These are phyloP conservation scores for Malassezia psittaci DNA, from an alignment of 1,284 basidiomycete genomes.

Conservation along the genomic window DNA sequence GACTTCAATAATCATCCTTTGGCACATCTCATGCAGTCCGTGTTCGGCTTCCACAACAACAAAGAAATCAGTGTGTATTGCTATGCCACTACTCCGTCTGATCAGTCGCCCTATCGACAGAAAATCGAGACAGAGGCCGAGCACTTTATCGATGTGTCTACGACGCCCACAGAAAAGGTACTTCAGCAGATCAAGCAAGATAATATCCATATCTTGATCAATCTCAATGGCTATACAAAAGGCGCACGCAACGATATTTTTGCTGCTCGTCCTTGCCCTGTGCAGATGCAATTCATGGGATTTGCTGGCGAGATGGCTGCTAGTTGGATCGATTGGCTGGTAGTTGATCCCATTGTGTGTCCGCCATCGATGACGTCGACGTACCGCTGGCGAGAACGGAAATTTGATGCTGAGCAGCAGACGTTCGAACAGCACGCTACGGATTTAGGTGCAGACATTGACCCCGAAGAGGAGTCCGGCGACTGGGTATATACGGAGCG, in stretches of 20 bases:
- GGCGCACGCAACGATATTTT: slow-evolving; percentile 59
- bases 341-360: slow-evolving; percentile 55
- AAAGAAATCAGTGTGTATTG: slow-evolving; percentile 53
- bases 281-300: slow-evolving; percentile 56
- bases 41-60: slow-evolving; percentile 55
- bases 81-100: slow-evolving; percentile 56
- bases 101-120: slow-evolving; percentile 54
- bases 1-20: slow-evolving; percentile 60
- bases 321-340: slow-evolving; percentile 59
- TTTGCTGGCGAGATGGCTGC: slow-evolving; percentile 54
- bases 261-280: slow-evolving; percentile 55
- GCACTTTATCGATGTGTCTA: slow-evolving; percentile 55
- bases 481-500: slow-evolving; percentile 55
- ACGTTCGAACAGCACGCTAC: slow-evolving; percentile 22
- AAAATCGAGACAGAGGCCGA: slow-evolving; percentile 54
- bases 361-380: slow-evolving; percentile 52
- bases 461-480: slow-evolving; percentile 53
- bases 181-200: slow-evolving; percentile 53
- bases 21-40: slow-evolving; percentile 58
- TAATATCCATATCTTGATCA: slow-evolving; percentile 56
- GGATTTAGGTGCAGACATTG: slow-evolving; percentile 52
- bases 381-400: slow-evolving; percentile 49
- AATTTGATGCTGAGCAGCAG: neutral
- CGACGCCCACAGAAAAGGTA: slow-evolving; percentile 51
- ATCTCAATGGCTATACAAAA: slow-evolving; percentile 60